phyloP scores from a whole-genome alignment of 768 basidiomycete genomes.

The Saitozyma sp. region DNA sequence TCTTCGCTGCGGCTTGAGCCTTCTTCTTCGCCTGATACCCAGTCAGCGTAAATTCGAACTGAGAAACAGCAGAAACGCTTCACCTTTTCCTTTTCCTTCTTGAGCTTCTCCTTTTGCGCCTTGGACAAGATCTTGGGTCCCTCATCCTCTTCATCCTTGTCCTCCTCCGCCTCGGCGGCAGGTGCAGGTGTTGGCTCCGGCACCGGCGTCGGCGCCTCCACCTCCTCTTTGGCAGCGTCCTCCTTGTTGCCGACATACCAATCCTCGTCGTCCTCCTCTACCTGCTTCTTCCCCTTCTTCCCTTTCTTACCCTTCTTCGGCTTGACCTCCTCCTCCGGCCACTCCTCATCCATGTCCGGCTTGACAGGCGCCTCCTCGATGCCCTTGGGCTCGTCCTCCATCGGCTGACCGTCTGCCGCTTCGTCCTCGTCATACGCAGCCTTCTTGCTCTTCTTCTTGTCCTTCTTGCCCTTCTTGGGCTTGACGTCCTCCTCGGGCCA shows the following conservation, averaged over 20 bases:
- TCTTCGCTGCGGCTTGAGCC: slow-evolving; percentile 86
- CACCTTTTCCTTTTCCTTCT: slow-evolving; percentile 97
- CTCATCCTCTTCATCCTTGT: slow-evolving; percentile 39
- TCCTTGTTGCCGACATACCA: slow-evolving; percentile 3
- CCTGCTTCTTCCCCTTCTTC: slow-evolving; percentile 35
- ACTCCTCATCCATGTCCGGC: slow-evolving; percentile 61
- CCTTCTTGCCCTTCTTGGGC: slow-evolving; percentile 49
- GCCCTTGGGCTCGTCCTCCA: slow-evolving; percentile 23
- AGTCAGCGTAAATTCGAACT: slow-evolving; percentile 8
- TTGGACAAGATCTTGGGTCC: slow-evolving; percentile 73
- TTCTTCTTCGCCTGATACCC: slow-evolving; percentile 81
- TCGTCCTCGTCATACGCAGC: slow-evolving; percentile 16
- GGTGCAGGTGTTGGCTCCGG: slow-evolving; percentile 29
- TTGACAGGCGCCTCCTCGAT: slow-evolving; percentile 5
- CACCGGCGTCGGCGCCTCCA: slow-evolving; percentile 4
- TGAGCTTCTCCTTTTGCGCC: slow-evolving; percentile 93
- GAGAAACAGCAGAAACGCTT: slow-evolving; percentile 1
- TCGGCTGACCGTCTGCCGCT: slow-evolving; percentile 27
- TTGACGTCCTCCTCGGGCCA: slow-evolving; percentile 69
- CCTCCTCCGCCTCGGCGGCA: slow-evolving; percentile 12
- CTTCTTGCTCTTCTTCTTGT: slow-evolving; percentile 35
- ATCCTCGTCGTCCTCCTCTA: slow-evolving; percentile 11
- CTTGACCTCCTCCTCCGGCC: slow-evolving; percentile 69
- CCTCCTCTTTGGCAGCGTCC: slow-evolving; percentile 1
- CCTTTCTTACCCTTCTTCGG: slow-evolving; percentile 49